Evolutionary conservation across 129 eudicot species (phyloP), one percentile per base, ranked within the genome.

Genomic region (Helichrysum umbraculigerum): DNA sequence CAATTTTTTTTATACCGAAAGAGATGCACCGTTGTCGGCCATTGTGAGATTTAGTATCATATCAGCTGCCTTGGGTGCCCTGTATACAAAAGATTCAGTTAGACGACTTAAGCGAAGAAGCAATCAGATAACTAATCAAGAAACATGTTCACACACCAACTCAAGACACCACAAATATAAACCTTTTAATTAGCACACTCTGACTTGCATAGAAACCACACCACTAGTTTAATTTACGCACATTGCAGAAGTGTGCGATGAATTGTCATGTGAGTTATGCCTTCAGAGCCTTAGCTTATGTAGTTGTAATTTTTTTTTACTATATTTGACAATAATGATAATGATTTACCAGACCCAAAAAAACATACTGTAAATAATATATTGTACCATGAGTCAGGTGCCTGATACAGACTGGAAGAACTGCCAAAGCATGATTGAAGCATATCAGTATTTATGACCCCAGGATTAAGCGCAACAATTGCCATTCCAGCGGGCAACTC

Each of bases 61-160:
- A 64, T 84, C 83, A 63, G 99, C 99, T 29, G 99, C 99, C 85
- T 85, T 94, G 39, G 97, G 97, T 73, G 97, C 99, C 99, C 99
- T 94, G 91, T 69, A 41, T 6, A 19, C 52, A 50, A 14, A 59
- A 14, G 47, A 70, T 22, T 34, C 28, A 37, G 19, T 17, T 54
- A 25, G 50, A 64, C 52, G 52, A 19, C 51, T 35, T 64, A 58
- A 12, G 62, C 44, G 0, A 39, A 73, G 1, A 73, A 56, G 57
- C 28, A 63, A 71, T 65, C 72, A 19, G 33, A 59, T 16, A n/a
- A 4, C 6, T 37, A 42, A 74, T 61, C 2, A 60, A 74, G 51
- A 44, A 62, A 20, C 8, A 16, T 61, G 14, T 15, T 16, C 54
- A 54, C 21, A 30, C 50, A 11, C 50, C 50, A 68, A 39, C 44